These are phyloP conservation scores for Cyclotella baltica DNA, from an alignment of 108 stramenopile species.

Conservation along the genomic window DNA sequence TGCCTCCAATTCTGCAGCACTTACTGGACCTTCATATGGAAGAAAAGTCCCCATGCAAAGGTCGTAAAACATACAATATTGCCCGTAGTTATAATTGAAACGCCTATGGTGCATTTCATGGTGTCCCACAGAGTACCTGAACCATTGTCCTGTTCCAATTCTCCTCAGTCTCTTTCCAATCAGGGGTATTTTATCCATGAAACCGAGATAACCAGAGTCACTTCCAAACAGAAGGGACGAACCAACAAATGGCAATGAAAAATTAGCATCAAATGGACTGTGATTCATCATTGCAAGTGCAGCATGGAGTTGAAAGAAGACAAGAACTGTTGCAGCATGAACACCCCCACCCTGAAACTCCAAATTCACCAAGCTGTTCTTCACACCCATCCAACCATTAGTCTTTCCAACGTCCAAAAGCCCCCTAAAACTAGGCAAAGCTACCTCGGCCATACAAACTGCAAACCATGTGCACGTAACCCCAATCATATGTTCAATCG, in stretches of 20 bases:
- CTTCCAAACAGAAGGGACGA: slow-evolving; percentile 23
- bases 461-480: slow-evolving; percentile 64
- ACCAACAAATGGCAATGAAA: slow-evolving; percentile 55
- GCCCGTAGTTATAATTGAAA: slow-evolving; percentile 92
- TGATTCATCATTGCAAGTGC: slow-evolving; percentile 83
- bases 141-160: slow-evolving; percentile 54
- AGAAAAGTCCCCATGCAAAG: slow-evolving; percentile 76
- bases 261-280: slow-evolving; percentile 68
- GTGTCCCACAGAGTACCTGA: slow-evolving; percentile 72
- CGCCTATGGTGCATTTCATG: slow-evolving; percentile 97
- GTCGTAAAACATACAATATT: slow-evolving; percentile 94
- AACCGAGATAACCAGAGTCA: slow-evolving; percentile 7
- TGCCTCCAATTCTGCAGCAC: slow-evolving; percentile 35
- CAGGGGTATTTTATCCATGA: slow-evolving; percentile 48
- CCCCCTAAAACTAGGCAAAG: slow-evolving; percentile 24
- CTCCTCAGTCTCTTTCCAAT: slow-evolving; percentile 69
- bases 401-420: slow-evolving; percentile 1
- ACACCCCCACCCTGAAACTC: slow-evolving; percentile 48
- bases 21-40: slow-evolving; percentile 73
- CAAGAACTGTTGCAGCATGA: slow-evolving; percentile 66
- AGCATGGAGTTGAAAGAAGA: slow-evolving; percentile 79
- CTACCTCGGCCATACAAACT: slow-evolving; percentile 50
- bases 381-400: neutral
- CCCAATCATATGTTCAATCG: slow-evolving; percentile 88
- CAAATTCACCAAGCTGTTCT: slow-evolving; percentile 2